Evolutionary conservation across 345 rosid species (phyloP), one percentile per base, ranked within the genome.

Genomic region (Abelmoschus esculentus): DNA sequence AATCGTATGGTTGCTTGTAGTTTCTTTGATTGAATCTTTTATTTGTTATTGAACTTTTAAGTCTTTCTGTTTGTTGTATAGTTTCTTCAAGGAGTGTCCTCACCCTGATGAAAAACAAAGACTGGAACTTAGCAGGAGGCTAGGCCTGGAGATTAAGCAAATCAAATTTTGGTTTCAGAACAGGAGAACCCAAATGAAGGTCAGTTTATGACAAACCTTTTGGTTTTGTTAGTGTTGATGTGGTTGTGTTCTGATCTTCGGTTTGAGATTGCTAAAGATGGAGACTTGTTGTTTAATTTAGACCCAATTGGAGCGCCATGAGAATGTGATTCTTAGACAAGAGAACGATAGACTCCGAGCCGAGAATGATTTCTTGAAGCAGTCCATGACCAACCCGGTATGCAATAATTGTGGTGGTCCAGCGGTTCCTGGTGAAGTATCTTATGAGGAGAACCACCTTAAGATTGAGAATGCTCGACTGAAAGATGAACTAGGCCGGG

Each of bases 121-220:
- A 57, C 83, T 84, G 72, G 93, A 86, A 70, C 85, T 90, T 42
- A 80, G 98, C 67, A 83, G 93, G 2, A 89, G 86, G 74, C 84
- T 93, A 57, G 83, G 77, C 49, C 66, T 93, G 61, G 97, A 89
- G 79, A 96, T 89, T 50, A 77, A 90, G 74, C 98, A 93, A 74
- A 82, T 93, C 62, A 93, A 93, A 64, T 93, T 93, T 78, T 93
- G 98, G 98, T 93, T 93, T 77, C 98, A 93, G 80, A 93, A 90
- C 84, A 90, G 90, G 81, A 96, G 97, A 19, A 93, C 98, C 40
- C 98, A 90, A 80, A 86, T 89, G 91, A 93, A 93, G 97, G 98
- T 87, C 76, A 57, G 19, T 28, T 42, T 17, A 36, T n/a, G 22
- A 36, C 44, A 29, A 42, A 11, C 3, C 56, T 6, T 54, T 69